Evolutionary conservation across 495 filamentous ascomycete species (phyloP).

Genomic region (Neurospora sp.): DNA sequence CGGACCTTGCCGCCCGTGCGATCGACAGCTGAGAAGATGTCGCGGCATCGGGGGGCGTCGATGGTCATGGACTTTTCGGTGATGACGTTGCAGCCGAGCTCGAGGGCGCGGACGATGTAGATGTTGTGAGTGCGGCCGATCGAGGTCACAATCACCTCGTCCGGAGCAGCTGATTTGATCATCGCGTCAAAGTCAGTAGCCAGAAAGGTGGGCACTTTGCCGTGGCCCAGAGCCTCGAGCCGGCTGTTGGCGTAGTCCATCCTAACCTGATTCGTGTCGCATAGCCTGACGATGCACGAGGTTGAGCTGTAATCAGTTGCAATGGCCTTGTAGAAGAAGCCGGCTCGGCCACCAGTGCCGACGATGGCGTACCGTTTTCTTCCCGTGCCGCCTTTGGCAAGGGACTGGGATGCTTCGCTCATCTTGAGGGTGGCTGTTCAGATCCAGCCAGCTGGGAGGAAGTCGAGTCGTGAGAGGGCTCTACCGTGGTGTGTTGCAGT

Average conservation of each 20-base stretch:
- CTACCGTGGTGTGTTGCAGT: background rate
- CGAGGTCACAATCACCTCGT: constrained; percentile 5
- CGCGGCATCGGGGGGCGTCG: too few species aligned
- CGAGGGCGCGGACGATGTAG: too few species aligned
- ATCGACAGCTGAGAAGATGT: too few species aligned
- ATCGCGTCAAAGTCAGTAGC: constrained; percentile 44
- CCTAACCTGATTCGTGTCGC: constrained; percentile 39
- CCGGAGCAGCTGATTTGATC: constrained; percentile 41
- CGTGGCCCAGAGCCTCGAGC: constrained; percentile 24
- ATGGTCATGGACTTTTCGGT: too few species aligned
- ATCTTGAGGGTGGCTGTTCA: background rate
- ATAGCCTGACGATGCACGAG: constrained; percentile 39
- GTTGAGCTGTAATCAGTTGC: constrained; percentile 35
- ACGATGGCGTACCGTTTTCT: constrained; percentile 34
- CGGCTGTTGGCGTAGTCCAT: constrained; percentile 32
- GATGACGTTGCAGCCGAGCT: too few species aligned
- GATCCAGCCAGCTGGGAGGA: background rate
- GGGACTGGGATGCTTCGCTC: background rate
- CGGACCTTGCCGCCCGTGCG: too few species aligned
- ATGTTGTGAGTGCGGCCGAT: too few species aligned
- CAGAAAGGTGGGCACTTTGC: constrained; percentile 36
- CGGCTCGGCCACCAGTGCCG: constrained; percentile 33
- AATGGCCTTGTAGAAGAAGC: constrained; percentile 49
- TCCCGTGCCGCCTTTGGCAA: background rate
- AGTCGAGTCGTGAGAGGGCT: background rate